phyloP scores from a whole-genome alignment of 306 rosid species.

The Ziziphus jujuba region DNA sequence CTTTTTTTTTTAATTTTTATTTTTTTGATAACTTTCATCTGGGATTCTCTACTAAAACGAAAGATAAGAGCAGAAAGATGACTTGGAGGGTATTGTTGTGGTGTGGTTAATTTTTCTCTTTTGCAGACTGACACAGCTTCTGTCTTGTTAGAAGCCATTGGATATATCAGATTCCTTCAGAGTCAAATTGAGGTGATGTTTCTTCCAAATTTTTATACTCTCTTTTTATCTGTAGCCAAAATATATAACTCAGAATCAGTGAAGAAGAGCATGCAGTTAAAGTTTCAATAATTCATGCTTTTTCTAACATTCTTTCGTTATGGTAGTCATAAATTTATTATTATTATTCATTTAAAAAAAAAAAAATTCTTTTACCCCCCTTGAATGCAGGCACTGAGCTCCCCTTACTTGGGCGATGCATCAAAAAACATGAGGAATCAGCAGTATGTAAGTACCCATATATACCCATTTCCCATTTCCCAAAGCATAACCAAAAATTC shows the following conservation, averaged over 20 bases:
- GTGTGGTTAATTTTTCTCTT: constrained; percentile 43
- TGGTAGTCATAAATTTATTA: constrained; percentile 38
- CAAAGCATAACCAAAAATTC: constrained; percentile 26
- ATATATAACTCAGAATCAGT: constrained; percentile 33
- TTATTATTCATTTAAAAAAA: no score
- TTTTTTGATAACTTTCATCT: not conserved
- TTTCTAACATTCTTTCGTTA: constrained; percentile 40
- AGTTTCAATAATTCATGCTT: constrained; percentile 36
- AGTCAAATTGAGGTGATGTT: constrained; percentile 85
- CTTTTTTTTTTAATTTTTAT: not conserved
- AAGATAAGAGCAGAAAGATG: constrained; percentile 41
- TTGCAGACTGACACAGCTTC: constrained; percentile 99
- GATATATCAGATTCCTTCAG: constrained; percentile 82
- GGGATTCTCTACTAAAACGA: constrained; percentile 29
- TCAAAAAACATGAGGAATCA: constrained; percentile 59
- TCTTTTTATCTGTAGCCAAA: constrained; percentile 11
- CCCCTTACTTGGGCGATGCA: constrained; percentile 68
- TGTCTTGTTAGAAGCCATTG: constrained; percentile 84
- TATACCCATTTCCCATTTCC: constrained; percentile 24
- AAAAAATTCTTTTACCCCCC: no score
- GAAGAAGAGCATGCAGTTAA: constrained; percentile 48
- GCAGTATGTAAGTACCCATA: constrained; percentile 49
- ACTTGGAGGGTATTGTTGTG: constrained; percentile 19
- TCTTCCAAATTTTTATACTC: constrained; percentile 11
- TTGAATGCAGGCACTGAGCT: constrained; percentile 70